Evolutionary conservation across 2,329 filamentous ascomycete species (phyloP).

Genomic region (Colletotrichum brevisporum): DNA sequence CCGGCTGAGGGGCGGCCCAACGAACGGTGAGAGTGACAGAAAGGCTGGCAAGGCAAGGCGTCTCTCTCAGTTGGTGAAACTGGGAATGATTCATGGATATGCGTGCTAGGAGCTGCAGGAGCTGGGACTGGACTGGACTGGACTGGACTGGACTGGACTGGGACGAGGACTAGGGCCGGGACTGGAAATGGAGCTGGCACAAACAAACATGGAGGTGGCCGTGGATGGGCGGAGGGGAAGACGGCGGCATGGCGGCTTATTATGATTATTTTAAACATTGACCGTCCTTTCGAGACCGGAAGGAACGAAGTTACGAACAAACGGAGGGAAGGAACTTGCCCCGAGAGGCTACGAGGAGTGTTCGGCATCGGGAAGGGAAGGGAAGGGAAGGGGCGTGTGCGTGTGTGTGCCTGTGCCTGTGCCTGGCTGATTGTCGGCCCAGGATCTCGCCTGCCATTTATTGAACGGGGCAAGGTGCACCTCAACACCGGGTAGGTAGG

Average conservation of each 20-base stretch:
- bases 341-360: too few species aligned
- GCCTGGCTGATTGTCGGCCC: background rate
- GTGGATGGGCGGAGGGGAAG: background rate
- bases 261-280: constrained; percentile 26
- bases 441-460: constrained; percentile 3
- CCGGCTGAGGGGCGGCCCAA: constrained; percentile 5
- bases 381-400: too few species aligned
- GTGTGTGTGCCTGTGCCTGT: too few species aligned
- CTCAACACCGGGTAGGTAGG: too few species aligned
- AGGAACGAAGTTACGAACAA: constrained; percentile 1
- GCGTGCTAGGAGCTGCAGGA: background rate
- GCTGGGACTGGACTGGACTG: background rate
- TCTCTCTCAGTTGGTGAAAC: background rate
- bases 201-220: background rate
- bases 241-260: constrained; percentile 5
- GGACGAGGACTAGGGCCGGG: too few species aligned
- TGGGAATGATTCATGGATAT: background rate
- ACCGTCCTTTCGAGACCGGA: background rate
- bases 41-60: background rate
- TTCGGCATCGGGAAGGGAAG: too few species aligned
- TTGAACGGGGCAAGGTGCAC: background rate
- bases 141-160: too few species aligned
- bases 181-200: background rate
- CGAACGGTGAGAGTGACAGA: background rate
- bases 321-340: background rate